Evolutionary conservation across 768 basidiomycete genomes (phyloP).

Genomic region (Boletellus sp.): DNA sequence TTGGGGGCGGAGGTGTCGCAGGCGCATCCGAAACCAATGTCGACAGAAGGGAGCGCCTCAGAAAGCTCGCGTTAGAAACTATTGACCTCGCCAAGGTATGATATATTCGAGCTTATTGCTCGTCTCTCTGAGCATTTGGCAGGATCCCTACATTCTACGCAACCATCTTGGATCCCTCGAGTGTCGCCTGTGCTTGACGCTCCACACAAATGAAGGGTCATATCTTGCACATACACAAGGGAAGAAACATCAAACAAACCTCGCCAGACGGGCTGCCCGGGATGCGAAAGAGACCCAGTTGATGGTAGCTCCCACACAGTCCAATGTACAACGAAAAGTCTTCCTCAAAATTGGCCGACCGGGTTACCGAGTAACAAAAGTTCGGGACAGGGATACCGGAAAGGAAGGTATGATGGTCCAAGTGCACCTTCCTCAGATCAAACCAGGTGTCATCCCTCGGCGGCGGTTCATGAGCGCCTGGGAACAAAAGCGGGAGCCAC

Average conservation of each 20-base stretch:
- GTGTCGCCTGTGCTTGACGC: slow-evolving; percentile 94
- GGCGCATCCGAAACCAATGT: slow-evolving; percentile 94
- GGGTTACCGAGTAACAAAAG: slow-evolving; percentile 95
- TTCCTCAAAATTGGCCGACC: slow-evolving; percentile 98
- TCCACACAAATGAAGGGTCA: slow-evolving; percentile 99
- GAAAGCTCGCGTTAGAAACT: slow-evolving; percentile 94
- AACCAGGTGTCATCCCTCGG: slow-evolving; percentile 76
- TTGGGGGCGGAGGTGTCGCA: slow-evolving; percentile 94
- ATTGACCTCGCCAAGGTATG: slow-evolving; percentile 95
- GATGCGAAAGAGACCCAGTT: slow-evolving; percentile 93
- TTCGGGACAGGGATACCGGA: slow-evolving; percentile 83
- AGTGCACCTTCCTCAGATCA: slow-evolving; percentile 93
- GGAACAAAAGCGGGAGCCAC: slow-evolving; percentile 93
- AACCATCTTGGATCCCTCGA: slow-evolving; percentile 98
- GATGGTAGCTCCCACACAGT: slow-evolving; percentile 82
- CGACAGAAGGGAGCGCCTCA: slow-evolving; percentile 87
- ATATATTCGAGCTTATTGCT: not conserved
- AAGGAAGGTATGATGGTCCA: slow-evolving; percentile 98
- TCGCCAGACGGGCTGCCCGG: slow-evolving; percentile 93
- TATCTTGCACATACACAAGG: slow-evolving; percentile 99
- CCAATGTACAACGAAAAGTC: slow-evolving; percentile 81
- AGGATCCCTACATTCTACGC: slow-evolving; percentile 98
- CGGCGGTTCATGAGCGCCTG: slow-evolving; percentile 96
- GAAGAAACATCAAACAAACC: slow-evolving; percentile 98
- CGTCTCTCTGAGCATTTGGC: slow-evolving; percentile 11